Conservation (phyloP, 202 grass and related monocot species). For the Tripidium arundinaceum region DNA sequence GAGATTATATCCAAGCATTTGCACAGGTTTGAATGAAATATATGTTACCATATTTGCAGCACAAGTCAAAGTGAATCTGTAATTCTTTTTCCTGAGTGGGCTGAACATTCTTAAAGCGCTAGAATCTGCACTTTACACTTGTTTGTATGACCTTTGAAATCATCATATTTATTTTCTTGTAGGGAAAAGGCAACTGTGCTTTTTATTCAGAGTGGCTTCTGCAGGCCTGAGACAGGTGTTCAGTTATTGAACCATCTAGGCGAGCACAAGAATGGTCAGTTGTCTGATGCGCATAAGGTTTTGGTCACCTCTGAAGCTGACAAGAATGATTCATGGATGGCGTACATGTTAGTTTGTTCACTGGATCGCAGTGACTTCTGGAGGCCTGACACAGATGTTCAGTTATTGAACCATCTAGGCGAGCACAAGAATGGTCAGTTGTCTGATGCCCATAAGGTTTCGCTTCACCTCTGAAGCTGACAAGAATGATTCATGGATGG, state of each 20-base stretch:
- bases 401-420: constrained; percentile 46
- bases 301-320: constrained; percentile 72
- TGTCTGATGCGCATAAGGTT: constrained; percentile 41
- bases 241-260: constrained; percentile 46
- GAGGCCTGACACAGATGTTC: constrained; percentile 42
- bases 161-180: not conserved
- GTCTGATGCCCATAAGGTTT: constrained; percentile 51
- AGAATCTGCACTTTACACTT: not conserved
- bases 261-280: constrained; percentile 27
- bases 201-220: constrained; percentile 70
- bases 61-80: no score
- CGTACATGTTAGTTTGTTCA: no score
- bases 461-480: constrained; percentile 69
- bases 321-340: no score
- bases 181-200: constrained; percentile 53
- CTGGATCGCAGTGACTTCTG: constrained; percentile 65
- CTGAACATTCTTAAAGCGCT: not conserved
- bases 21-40: no score
- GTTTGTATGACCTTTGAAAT: not conserved
- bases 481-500: constrained; percentile 9
- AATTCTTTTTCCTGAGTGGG: no score
- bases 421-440: constrained; percentile 37
- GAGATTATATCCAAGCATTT: no score
- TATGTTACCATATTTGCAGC: no score
- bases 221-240: constrained; percentile 43